Evolutionary conservation across 2,329 filamentous ascomycete genomes (phyloP).

Genomic region (Microdochium trichocladiopsis): DNA sequence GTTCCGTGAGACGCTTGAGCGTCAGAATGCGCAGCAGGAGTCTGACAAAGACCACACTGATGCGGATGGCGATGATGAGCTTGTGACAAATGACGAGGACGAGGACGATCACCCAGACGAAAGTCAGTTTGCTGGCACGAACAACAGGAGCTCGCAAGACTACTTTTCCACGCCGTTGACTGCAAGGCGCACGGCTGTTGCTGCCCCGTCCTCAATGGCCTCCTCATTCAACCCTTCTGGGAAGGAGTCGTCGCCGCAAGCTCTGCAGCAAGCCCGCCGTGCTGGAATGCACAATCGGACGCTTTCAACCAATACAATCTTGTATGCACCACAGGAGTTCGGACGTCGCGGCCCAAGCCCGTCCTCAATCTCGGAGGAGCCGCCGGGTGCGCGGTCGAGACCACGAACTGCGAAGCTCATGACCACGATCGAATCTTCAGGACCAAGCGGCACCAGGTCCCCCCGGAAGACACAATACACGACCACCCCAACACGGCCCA

Average conservation of each 20-base stretch:
- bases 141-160: slow-evolving; percentile 29
- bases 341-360: slow-evolving; percentile 26
- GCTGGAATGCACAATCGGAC: slow-evolving; percentile 60
- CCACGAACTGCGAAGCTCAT: slow-evolving; percentile 28
- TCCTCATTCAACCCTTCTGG: slow-evolving; percentile 18
- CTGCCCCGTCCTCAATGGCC: slow-evolving; percentile 20
- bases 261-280: slow-evolving; percentile 21
- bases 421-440: slow-evolving; percentile 28
- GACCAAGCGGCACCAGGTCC: slow-evolving; percentile 32
- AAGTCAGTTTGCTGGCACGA: slow-evolving; percentile 19
- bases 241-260: slow-evolving; percentile 22
- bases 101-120: slow-evolving; percentile 45
- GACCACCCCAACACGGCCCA: slow-evolving; percentile 41
- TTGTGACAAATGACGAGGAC: slow-evolving; percentile 74
- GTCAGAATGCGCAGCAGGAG: slow-evolving; percentile 37
- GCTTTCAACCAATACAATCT: slow-evolving; percentile 72
- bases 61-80: slow-evolving; percentile 83
- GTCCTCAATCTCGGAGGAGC: slow-evolving; percentile 34
- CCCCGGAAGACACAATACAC: slow-evolving; percentile 36
- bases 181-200: slow-evolving; percentile 26
- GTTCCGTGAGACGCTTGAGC: slow-evolving; percentile 18
- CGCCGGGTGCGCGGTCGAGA: slow-evolving; percentile 20
- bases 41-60: slow-evolving; percentile 61
- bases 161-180: slow-evolving; percentile 49
- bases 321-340: slow-evolving; percentile 64